Evolutionary conservation across 2,329 filamentous ascomycete genomes (phyloP).

Genomic region (Penicillium sp.): DNA sequence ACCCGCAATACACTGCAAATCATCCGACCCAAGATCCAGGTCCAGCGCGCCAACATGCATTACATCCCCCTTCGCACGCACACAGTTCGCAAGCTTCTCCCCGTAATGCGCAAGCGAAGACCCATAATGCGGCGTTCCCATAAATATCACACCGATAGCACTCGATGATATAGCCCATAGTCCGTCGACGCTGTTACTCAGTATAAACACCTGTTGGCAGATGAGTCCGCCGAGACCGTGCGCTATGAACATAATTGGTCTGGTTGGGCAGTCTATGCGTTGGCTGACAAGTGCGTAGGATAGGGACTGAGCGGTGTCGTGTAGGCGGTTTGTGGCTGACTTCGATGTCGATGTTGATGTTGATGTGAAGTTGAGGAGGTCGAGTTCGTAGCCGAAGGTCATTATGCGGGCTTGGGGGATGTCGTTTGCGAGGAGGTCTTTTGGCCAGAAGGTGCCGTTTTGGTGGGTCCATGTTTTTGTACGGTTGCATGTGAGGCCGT

Average conservation of each 20-base stretch:
- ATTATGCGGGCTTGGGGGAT: slow-evolving; percentile 5
- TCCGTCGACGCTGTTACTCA: slow-evolving; percentile 7
- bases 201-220: slow-evolving; percentile 15
- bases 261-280: neutral
- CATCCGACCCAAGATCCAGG: neutral
- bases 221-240: slow-evolving; percentile 33
- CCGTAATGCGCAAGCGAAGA: slow-evolving; percentile 12
- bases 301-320: slow-evolving; percentile 5
- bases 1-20: slow-evolving; percentile 2
- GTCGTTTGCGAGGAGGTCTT: slow-evolving; percentile 20
- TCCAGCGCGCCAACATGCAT: neutral
- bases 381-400: slow-evolving; percentile 7
- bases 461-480: slow-evolving; percentile 8
- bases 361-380: neutral
- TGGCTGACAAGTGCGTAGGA: slow-evolving; percentile 8
- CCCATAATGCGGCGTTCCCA: slow-evolving; percentile 40
- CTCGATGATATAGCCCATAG: slow-evolving; percentile 7
- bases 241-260: slow-evolving; percentile 25
- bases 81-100: slow-evolving; percentile 5
- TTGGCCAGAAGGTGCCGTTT: slow-evolving; percentile 28
- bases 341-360: too few species aligned
- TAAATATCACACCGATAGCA: slow-evolving; percentile 34
- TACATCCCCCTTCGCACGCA: slow-evolving; percentile 3
- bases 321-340: neutral
- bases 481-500: slow-evolving; percentile 4